Evolutionary conservation across 768 basidiomycete species (phyloP).

Genomic region (Trametes elegans): DNA sequence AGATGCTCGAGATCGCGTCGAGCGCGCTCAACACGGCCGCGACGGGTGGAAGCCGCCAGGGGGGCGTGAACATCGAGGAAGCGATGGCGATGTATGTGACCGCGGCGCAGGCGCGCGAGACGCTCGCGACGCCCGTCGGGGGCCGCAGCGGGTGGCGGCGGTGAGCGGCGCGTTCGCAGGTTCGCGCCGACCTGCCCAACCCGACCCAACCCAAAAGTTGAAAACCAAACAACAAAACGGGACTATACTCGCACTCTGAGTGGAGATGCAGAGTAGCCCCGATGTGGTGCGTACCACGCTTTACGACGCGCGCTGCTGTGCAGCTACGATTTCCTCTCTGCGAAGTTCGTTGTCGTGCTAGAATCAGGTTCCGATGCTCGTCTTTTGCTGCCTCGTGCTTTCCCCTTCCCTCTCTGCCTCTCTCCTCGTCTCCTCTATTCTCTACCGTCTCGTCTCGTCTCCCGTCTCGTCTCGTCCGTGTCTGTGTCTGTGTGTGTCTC

Average conservation of each 20-base stretch:
- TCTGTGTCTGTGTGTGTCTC: too few species aligned
- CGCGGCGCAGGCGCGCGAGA: slow-evolving; percentile 18
- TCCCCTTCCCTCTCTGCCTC: background rate
- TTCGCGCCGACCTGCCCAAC: background rate
- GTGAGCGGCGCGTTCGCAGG: background rate
- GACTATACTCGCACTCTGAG: background rate
- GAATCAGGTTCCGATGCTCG: background rate
- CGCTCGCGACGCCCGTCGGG: slow-evolving; percentile 16
- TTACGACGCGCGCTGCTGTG: slow-evolving; percentile 6
- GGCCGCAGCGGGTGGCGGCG: slow-evolving; percentile 9
- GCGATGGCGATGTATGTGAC: slow-evolving; percentile 20
- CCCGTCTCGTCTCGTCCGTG: too few species aligned
- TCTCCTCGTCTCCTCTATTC: background rate
- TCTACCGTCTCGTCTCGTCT: too few species aligned
- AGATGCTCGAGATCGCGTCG: slow-evolving; percentile 13
- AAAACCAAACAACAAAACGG: background rate
- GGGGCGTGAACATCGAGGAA: slow-evolving; percentile 6
- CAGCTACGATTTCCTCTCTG: slow-evolving; percentile 1
- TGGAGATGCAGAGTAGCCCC: background rate
- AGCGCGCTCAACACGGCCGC: slow-evolving; percentile 5
- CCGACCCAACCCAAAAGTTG: too few species aligned
- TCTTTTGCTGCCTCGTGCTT: background rate
- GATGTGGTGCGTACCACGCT: slow-evolving; percentile 6
- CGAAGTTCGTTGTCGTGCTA: background rate
- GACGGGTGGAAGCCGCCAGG: background rate